These are phyloP conservation scores for Stramenopiles sp. DNA, from an alignment of 352 stramenopile species.

Conservation along the genomic window DNA sequence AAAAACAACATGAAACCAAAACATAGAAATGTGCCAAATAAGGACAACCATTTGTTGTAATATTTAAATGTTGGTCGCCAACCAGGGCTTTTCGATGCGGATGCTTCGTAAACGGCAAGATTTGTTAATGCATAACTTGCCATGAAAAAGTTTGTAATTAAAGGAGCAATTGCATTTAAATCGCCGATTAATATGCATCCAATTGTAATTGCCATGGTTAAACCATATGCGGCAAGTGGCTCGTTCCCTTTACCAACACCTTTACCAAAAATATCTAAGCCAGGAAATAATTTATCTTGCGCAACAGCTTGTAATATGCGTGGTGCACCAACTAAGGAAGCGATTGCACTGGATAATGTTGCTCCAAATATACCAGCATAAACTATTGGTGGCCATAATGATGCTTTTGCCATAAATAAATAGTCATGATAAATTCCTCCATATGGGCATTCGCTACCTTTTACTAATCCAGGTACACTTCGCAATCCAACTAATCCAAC, in stretches of 20 bases:
- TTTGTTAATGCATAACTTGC: conserved; percentile 47
- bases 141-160: conserved; percentile 45
- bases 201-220: background rate
- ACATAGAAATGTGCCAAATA: conserved; percentile 36
- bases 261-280: background rate
- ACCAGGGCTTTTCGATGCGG: conserved; percentile 30
- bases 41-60: conserved; percentile 40
- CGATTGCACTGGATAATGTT: background rate
- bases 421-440: background rate
- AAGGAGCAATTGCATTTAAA: conserved; percentile 30
- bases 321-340: background rate
- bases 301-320: background rate
- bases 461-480: too few relatives aligned
- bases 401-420: background rate
- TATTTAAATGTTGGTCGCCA: conserved; percentile 42
- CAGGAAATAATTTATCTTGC: background rate
- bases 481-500: conserved; percentile 21
- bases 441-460: background rate
- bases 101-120: conserved; percentile 36
- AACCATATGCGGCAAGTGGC: background rate
- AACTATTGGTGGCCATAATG: background rate
- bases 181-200: background rate
- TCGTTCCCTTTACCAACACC: background rate
- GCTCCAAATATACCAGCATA: background rate
- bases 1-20: conserved; percentile 39